Evolutionary conservation across 495 filamentous ascomycete species (phyloP), one percentile per base, ranked within the genome.

Genomic region (Xylaria curta): DNA sequence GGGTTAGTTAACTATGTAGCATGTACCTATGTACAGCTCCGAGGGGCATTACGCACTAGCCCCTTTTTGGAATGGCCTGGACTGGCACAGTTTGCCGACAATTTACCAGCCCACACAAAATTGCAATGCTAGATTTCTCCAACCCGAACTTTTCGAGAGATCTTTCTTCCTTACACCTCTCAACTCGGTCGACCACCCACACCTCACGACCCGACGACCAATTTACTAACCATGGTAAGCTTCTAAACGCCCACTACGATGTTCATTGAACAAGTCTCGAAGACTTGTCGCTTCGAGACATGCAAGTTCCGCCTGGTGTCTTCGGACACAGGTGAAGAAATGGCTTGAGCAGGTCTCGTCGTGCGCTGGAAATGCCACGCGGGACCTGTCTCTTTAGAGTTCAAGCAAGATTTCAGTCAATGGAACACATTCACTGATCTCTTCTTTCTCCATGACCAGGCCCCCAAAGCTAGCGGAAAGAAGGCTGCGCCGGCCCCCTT

Each of bases 401-500:
- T 90, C 85, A 92, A 89, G 88, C 89, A 92, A 93, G 91, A 92
- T 89, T 79, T 85, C 87, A 88, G 81, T 87, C 90, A 86, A 92
- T 92, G 91, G 87, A 91, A 87, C 82, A 86, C 85, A 89, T 89
- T 91, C 89, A 91, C 93, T 97, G 92, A 97, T 94, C 86, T 91
- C 90, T 95, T 94, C 91, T 95, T 94, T 91, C 97, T 99, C 96
- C 95, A 99, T 99, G 97, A 97, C 87, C 68, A 98, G 97, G 94
- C 97, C 92, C 92, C 93, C 77, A 98, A 95, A 89, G 84, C 91
- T 26, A 72, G 4, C 85, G 93, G 93, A 88, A 97, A 96, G 91
- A 97, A 95, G 87, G 88, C 92, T 86, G 95, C 97, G 74, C 89
- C 96, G 80, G 93, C 96, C 86, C 97, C 97, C 78, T 98, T 97